A percentile compares a stretch with the other conserved stretches of the same genome.
Evolutionary conservation across 345 rosid species (phyloP).

Genomic region (Raphanus raphanistrum): DNA sequence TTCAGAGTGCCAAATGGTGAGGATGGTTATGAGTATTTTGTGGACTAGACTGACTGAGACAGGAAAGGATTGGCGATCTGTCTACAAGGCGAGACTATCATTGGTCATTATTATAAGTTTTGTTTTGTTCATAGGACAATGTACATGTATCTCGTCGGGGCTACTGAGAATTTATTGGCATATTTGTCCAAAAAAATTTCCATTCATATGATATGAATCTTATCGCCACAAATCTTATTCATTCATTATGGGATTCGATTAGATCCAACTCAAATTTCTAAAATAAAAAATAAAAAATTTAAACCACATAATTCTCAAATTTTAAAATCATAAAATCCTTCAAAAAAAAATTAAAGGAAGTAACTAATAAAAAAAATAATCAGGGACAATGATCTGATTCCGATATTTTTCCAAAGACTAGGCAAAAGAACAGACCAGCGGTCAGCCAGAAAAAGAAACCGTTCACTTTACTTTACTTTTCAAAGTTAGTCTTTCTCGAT

Average conservation of each 20-base stretch:
- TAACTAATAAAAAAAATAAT: no score
- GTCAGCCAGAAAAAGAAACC: constrained; percentile 12
- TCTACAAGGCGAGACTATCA: not conserved
- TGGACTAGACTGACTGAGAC: constrained; percentile 90
- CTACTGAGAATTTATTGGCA: no score
- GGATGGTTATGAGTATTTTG: constrained; percentile 92
- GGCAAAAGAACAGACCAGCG: constrained; percentile 3
- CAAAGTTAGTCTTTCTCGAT: constrained; percentile 7
- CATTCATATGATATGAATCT: no score
- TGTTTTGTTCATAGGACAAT: no score
- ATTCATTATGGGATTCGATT: no score
- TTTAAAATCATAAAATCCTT: not conserved
- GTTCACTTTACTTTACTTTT: constrained; percentile 20
- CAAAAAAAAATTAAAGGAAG: no score
- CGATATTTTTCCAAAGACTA: constrained; percentile 12
- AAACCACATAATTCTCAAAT: not conserved
- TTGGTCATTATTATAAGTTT: no score
- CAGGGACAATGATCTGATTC: not conserved
- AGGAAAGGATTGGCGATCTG: constrained; percentile 97
- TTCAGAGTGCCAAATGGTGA: constrained; percentile 89
- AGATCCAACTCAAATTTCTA: no score
- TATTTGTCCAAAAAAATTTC: no score
- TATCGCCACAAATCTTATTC: not conserved
- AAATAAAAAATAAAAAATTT: no score
- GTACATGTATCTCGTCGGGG: no score